Conservation (phyloP, 2,329 filamentous ascomycete species). For the Colletotrichum abscissum region DNA sequence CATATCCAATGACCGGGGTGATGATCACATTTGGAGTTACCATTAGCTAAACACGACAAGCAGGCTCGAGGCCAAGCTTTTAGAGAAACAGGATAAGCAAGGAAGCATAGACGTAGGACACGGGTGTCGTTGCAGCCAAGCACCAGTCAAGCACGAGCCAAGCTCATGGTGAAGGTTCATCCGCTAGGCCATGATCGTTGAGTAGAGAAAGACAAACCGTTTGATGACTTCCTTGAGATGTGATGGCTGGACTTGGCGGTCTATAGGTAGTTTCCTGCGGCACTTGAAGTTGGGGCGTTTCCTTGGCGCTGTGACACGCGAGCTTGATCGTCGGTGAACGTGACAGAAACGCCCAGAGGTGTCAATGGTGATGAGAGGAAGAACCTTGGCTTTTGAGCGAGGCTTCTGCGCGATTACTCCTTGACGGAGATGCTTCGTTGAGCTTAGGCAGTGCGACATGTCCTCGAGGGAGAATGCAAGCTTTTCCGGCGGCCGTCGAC, state of each 20-base stretch:
- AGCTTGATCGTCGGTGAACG: slow-evolving; percentile 12
- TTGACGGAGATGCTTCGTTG: background rate
- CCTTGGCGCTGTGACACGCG: slow-evolving; percentile 25
- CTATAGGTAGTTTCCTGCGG: slow-evolving; percentile 15
- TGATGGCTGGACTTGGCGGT: slow-evolving; percentile 1
- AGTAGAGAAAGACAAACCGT: background rate
- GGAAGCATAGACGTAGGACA: background rate
- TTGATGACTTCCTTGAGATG: background rate
- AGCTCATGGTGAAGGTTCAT: background rate
- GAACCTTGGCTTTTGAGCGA: background rate
- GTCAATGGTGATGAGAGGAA: background rate
- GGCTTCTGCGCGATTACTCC: background rate
- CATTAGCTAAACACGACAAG: background rate
- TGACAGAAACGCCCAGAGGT: background rate
- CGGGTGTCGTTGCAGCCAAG: background rate
- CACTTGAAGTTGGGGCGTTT: slow-evolving; percentile 13
- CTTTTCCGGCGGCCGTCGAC: background rate
- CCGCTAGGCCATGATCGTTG: background rate
- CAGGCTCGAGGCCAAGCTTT: slow-evolving; percentile 10
- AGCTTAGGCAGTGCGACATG: background rate
- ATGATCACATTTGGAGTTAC: background rate
- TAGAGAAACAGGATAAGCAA: slow-evolving; percentile 9
- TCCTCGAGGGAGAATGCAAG: background rate
- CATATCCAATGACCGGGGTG: background rate
- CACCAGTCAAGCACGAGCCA: background rate